Evolutionary conservation across 2,329 filamentous ascomycete species (phyloP).

Genomic region (Cercospora canescens): DNA sequence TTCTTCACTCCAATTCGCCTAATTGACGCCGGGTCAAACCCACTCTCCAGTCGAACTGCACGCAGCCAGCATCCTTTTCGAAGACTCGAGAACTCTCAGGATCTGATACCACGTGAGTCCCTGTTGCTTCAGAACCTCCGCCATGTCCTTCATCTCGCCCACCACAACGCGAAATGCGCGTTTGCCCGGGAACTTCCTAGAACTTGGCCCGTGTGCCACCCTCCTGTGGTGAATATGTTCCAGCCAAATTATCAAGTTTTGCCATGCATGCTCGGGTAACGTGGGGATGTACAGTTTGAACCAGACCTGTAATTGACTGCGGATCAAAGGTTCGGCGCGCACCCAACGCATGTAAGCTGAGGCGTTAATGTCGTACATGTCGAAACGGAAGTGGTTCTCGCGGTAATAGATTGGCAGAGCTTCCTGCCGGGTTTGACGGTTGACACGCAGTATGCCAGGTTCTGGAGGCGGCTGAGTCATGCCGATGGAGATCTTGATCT

Average conservation of each 20-base stretch:
- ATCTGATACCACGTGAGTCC: background rate
- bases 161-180: slow-evolving; percentile 3
- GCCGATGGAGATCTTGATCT: background rate
- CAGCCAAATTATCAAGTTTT: slow-evolving; percentile 3
- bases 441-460: slow-evolving; percentile 7
- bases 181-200: background rate
- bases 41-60: background rate
- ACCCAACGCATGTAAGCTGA: slow-evolving; percentile 4
- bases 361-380: slow-evolving; percentile 6
- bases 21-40: slow-evolving; percentile 36
- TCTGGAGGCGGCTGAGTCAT: background rate
- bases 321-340: background rate
- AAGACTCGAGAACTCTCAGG: background rate
- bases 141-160: slow-evolving; percentile 11
- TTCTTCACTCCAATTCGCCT: background rate
- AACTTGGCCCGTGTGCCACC: background rate
- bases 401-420: slow-evolving; percentile 17
- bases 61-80: slow-evolving; percentile 1
- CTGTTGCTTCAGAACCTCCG: background rate
- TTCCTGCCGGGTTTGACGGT: slow-evolving; percentile 19
- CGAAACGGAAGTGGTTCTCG: slow-evolving; percentile 21
- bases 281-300: slow-evolving; percentile 1
- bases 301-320: slow-evolving; percentile 2
- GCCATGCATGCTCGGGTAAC: background rate
- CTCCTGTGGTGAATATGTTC: background rate